A percentile compares a stretch with the other conserved stretches of the same genome.
Conservation (phyloP, 345 rosid genomes). For the Trapa bicornis region DNA sequence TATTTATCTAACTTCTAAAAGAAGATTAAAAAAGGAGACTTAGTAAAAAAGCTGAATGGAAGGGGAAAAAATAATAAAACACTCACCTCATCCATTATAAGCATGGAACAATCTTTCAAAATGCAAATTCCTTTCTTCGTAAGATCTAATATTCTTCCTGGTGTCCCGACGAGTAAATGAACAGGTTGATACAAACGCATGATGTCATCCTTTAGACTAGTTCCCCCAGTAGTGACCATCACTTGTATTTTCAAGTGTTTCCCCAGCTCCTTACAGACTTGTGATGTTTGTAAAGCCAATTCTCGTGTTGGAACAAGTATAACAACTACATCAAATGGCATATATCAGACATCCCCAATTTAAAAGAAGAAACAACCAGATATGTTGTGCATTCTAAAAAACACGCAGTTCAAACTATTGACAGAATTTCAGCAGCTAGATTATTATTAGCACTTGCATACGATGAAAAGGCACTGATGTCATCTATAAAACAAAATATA, state of each 20-base stretch:
- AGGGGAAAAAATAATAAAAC: neutral
- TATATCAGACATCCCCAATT: neutral
- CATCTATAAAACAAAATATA: no score
- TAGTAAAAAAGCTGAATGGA: no score
- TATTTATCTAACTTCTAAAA: no score
- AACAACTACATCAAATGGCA: slow-evolving; percentile 41
- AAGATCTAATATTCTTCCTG: slow-evolving; percentile 96
- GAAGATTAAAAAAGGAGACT: no score
- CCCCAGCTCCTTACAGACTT: slow-evolving; percentile 97
- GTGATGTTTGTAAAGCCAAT: slow-evolving; percentile 98
- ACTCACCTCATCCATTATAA: slow-evolving; percentile 93
- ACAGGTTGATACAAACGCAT: slow-evolving; percentile 98
- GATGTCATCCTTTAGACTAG: slow-evolving; percentile 97
- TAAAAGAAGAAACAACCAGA: no score
- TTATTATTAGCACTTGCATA: no score
- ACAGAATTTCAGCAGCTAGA: no score
- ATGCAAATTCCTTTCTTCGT: slow-evolving; percentile 87
- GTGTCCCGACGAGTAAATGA: slow-evolving; percentile 96
- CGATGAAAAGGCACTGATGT: no score
- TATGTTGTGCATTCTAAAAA: no score
- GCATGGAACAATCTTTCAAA: slow-evolving; percentile 92
- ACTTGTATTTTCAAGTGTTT: slow-evolving; percentile 88
- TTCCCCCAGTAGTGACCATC: slow-evolving; percentile 99
- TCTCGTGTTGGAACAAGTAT: slow-evolving; percentile 97
- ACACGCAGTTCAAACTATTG: no score